These are phyloP conservation scores for Panus rudis DNA, from an alignment of 768 basidiomycete species.

Conservation along the genomic window DNA sequence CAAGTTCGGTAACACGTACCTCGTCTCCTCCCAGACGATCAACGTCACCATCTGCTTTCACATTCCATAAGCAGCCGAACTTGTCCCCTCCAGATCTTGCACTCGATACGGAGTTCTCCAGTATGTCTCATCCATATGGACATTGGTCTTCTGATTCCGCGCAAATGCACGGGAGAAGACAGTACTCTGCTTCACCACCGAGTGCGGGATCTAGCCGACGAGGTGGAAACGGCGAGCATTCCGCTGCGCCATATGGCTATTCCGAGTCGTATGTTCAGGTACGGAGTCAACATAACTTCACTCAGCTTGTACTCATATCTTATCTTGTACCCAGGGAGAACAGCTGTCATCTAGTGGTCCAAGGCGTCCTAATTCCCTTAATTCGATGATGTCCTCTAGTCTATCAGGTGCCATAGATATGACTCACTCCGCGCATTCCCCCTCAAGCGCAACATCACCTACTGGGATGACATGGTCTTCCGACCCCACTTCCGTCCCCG, in stretches of 20 bases:
- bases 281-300: too few species aligned
- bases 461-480: conserved; percentile 19
- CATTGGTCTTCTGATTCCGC: conserved; percentile 9
- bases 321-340: conserved; percentile 4
- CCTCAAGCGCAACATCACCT: conserved; percentile 19
- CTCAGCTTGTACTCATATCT: conserved; percentile 11
- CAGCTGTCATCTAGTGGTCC: conserved; percentile 17
- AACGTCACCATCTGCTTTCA: conserved; percentile 1
- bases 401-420: conserved; percentile 59
- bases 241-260: conserved; percentile 16
- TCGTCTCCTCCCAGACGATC: conserved; percentile 9
- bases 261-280: conserved; percentile 30
- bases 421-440: conserved; percentile 20
- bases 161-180: conserved; percentile 9
- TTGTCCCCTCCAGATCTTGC: too few species aligned
- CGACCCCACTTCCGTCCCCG: conserved; percentile 14
- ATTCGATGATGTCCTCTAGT: conserved; percentile 39
- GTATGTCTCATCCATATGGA: conserved; percentile 14
- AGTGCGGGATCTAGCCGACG: conserved; percentile 10
- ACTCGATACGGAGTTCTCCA: conserved; percentile 11
- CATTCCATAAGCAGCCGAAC: too few species aligned
- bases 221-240: conserved; percentile 12
- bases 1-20: conserved; percentile 5
- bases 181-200: conserved; percentile 8
- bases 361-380: conserved; percentile 29